These are phyloP conservation scores for Alliaria petiolata DNA, from an alignment of 345 rosid genomes.

Conservation along the genomic window DNA sequence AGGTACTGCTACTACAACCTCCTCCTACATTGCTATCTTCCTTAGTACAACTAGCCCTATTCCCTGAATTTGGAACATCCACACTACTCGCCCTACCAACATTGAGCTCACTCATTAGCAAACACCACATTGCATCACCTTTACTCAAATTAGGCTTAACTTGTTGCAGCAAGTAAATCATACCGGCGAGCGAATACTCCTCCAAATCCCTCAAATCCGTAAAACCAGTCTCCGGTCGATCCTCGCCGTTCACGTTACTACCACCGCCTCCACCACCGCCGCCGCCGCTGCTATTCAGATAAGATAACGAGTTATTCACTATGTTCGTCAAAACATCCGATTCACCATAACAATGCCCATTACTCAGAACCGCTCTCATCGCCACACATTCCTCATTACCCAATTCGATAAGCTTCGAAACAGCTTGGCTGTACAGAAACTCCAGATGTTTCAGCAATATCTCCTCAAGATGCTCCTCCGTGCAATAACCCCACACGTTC, in stretches of 20 bases:
- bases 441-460: conserved; percentile 62
- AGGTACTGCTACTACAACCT: conserved; percentile 9
- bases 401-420: conserved; percentile 57
- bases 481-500: conserved; percentile 68
- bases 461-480: conserved; percentile 81
- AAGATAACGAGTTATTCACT: conserved; percentile 63
- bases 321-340: conserved; percentile 74
- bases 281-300: conserved; percentile 42
- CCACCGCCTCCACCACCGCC: conserved; percentile 10
- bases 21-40: conserved; percentile 35
- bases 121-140: conserved; percentile 98
- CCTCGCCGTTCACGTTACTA: conserved; percentile 26
- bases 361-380: conserved; percentile 64
- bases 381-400: conserved; percentile 77
- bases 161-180: conserved; percentile 85
- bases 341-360: conserved; percentile 83
- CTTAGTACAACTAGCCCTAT: conserved; percentile 26
- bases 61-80: conserved; percentile 37
- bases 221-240: conserved; percentile 48
- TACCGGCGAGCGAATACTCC: conserved; percentile 71
- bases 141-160: conserved; percentile 74
- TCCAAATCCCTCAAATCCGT: conserved; percentile 69
- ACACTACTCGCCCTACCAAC: conserved; percentile 66
- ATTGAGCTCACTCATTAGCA: conserved; percentile 86
- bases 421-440: conserved; percentile 55